Evolutionary conservation across 371 early-diverging fungal species (phyloP), one percentile per base, ranked within the genome.

Genomic region (Amoeboaphelidium protococcarum): DNA sequence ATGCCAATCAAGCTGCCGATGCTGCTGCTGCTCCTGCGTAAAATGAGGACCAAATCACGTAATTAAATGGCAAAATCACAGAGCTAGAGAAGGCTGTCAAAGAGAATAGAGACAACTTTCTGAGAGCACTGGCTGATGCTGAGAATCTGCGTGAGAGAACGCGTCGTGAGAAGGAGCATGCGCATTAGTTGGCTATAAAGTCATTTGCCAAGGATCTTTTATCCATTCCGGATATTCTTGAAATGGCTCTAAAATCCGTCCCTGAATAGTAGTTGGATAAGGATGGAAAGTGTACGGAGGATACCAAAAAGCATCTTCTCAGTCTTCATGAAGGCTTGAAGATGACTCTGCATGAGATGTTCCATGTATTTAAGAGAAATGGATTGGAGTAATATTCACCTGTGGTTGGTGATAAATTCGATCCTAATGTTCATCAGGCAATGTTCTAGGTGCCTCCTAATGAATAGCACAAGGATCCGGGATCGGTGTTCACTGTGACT

Each of bases 161-260:
- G 37, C 74, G 78, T 55, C 76, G 72, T 54, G 95, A 96, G 61
- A 67, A 84, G 12, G 76, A 78, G 40, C 66, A 71, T 26, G 70
- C 82, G 40, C 71, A 76, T 45, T 69, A 73, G 23, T 90, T 71
- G 59, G 84, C 92, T 1, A 86, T 91, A 54, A 82, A 82, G 60
- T 83, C 82, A 67, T 96, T 96, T 58, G 90, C 89, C 57, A 91
- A 86, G 63, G 94, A 96, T 54, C 62, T 96, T 27, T 64, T 96
- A n/a, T 76, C 78, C 26, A 82, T 85, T 0, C 84, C 80, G 13
- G 97, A 96, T 59, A 76, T 89, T 45, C 67, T 96, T 53, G 66
- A 64, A 41, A 63, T 92, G 63, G 95, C 97, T 2, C 62, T 96
- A 44, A 64, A 71, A 24, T 64, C 81, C 26, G 82, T 83, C 2